Evolutionary conservation across 129 eudicot genomes (phyloP).

Genomic region (Chrysanthemum lavandulifolium): DNA sequence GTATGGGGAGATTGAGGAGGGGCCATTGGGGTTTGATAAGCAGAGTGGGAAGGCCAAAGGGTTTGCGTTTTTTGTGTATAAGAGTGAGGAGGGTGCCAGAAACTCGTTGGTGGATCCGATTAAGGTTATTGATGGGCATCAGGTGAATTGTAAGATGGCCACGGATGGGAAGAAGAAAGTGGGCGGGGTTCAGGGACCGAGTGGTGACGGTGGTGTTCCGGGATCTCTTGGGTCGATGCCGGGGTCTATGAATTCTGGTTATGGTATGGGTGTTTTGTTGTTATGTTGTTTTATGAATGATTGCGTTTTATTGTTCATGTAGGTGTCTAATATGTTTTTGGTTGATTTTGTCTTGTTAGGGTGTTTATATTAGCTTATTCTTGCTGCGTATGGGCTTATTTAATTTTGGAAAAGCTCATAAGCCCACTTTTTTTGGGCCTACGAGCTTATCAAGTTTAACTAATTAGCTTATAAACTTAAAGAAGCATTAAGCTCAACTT

Average conservation of each 20-base stretch:
- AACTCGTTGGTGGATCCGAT: constrained; percentile 58
- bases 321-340: too few relatives aligned
- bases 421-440: too few relatives aligned
- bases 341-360: too few relatives aligned
- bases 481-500: too few relatives aligned
- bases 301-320: too few relatives aligned
- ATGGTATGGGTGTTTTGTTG: constrained; percentile 30
- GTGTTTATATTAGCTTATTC: too few relatives aligned
- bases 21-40: constrained; percentile 92
- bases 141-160: constrained; percentile 82
- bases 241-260: constrained; percentile 38
- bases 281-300: background rate
- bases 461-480: too few relatives aligned
- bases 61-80: constrained; percentile 86
- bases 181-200: constrained; percentile 17
- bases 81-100: constrained; percentile 86
- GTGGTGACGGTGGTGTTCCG: constrained; percentile 24
- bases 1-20: constrained; percentile 90
- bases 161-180: constrained; percentile 69
- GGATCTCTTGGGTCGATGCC: constrained; percentile 23
- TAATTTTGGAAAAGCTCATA: too few relatives aligned
- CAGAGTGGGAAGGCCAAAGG: constrained; percentile 78
- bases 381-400: too few relatives aligned
- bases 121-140: constrained; percentile 76
- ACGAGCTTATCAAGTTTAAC: too few relatives aligned